phyloP scores from a whole-genome alignment of 495 filamentous ascomycete genomes.

The Antarctomyces pellizariae region DNA sequence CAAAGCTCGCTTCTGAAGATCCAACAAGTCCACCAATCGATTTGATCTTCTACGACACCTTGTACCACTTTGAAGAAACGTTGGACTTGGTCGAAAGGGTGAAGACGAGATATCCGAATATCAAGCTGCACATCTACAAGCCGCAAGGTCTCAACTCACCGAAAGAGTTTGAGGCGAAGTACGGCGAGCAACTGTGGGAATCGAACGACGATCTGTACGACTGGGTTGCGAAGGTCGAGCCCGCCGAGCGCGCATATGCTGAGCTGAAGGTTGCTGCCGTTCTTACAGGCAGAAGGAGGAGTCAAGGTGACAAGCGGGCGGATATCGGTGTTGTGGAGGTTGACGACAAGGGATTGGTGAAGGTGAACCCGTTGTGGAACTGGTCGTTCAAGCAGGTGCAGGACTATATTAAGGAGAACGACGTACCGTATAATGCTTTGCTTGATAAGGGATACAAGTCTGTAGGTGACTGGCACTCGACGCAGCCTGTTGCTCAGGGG shows the following conservation, averaged over 20 bases:
- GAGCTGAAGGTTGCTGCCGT: slow-evolving; percentile 80
- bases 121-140: slow-evolving; percentile 73
- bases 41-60: slow-evolving; percentile 89
- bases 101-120: slow-evolving; percentile 46
- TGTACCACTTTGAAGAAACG: slow-evolving; percentile 89
- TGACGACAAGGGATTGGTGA: slow-evolving; percentile 80
- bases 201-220: slow-evolving; percentile 75
- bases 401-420: slow-evolving; percentile 57
- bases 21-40: slow-evolving; percentile 43
- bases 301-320: slow-evolving; percentile 83
- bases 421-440: slow-evolving; percentile 84
- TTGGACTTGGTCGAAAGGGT: slow-evolving; percentile 60
- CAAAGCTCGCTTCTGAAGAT: slow-evolving; percentile 50
- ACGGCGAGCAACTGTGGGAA: slow-evolving; percentile 74
- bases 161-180: slow-evolving; percentile 53
- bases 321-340: slow-evolving; percentile 76
- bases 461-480: slow-evolving; percentile 94
- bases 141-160: slow-evolving; percentile 45
- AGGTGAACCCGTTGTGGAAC: slow-evolving; percentile 95
- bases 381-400: slow-evolving; percentile 84
- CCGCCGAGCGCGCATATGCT: slow-evolving; percentile 73
- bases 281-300: slow-evolving; percentile 77
- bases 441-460: slow-evolving; percentile 90
- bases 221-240: slow-evolving; percentile 94
- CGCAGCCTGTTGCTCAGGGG: slow-evolving; percentile 64